phyloP scores from a whole-genome alignment of 1,284 basidiomycete genomes.

The Phylloporus sp. region DNA sequence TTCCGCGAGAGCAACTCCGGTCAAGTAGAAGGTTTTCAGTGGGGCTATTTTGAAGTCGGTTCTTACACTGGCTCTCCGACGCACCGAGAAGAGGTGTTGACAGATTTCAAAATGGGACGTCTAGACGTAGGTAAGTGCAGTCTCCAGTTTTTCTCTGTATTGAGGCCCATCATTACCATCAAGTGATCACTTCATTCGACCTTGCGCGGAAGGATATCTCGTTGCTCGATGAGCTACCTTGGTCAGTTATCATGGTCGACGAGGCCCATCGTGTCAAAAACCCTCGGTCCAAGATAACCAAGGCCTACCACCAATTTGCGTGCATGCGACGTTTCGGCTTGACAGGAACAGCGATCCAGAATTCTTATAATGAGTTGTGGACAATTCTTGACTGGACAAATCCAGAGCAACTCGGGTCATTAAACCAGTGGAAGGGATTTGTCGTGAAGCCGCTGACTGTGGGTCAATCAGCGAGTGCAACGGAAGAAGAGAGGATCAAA shows the following conservation, averaged over 20 bases:
- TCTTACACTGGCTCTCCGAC: constrained; percentile 58
- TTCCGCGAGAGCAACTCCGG: neutral
- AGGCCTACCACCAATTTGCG: constrained; percentile 65
- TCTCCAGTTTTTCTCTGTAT: neutral
- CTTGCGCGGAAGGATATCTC: constrained; percentile 70
- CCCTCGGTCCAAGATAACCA: constrained; percentile 60
- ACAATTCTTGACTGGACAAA: constrained; percentile 83
- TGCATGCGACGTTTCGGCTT: constrained; percentile 75
- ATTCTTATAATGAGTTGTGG: constrained; percentile 84
- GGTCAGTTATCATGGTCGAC: constrained; percentile 77
- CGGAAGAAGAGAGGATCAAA: constrained; percentile 61
- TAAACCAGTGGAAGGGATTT: constrained; percentile 70
- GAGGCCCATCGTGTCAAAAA: constrained; percentile 87
- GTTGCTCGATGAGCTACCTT: constrained; percentile 62
- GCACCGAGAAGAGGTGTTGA: constrained; percentile 56
- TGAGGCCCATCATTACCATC: neutral
- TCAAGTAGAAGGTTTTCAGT: constrained; percentile 44
- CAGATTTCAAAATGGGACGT: constrained; percentile 74
- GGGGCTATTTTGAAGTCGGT: constrained; percentile 83
- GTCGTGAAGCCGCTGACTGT: constrained; percentile 67
- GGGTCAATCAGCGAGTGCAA: constrained; percentile 70
- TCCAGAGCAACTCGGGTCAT: constrained; percentile 67
- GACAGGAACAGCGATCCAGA: constrained; percentile 87
- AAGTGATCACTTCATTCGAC: constrained; percentile 77
- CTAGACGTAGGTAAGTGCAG: constrained; percentile 68